phyloP scores from a whole-genome alignment of 768 basidiomycete species.

The Leccinum obscurum region DNA sequence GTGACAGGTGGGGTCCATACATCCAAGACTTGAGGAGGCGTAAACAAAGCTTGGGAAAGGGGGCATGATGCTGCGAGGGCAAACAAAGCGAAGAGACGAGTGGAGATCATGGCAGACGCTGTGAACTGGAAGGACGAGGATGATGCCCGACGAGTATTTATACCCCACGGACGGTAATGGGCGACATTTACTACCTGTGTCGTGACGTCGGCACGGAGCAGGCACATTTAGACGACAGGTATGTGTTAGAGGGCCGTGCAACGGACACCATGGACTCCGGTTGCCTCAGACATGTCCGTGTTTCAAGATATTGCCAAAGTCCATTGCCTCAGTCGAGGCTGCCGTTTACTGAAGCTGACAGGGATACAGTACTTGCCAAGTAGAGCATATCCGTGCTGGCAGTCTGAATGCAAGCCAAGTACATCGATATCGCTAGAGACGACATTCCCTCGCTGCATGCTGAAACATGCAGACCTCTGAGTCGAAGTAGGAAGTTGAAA shows the following conservation, averaged over 20 bases:
- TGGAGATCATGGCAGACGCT: slow-evolving; percentile 5
- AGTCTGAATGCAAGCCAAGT: neutral
- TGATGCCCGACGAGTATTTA: slow-evolving; percentile 1
- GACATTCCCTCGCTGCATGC: neutral
- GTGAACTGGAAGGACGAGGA: neutral
- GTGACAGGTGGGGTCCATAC: slow-evolving; percentile 30
- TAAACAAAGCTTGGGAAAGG: neutral
- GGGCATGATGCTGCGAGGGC: slow-evolving; percentile 14
- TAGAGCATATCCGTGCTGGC: neutral
- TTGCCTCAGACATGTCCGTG: neutral
- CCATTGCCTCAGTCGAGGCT: neutral
- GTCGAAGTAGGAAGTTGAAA: neutral
- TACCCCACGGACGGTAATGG: neutral
- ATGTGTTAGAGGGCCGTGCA: neutral
- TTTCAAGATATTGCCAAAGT: neutral
- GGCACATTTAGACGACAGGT: neutral
- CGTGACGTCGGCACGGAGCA: neutral
- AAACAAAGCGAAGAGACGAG: slow-evolving; percentile 8
- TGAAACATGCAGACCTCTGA: neutral
- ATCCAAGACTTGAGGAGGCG: slow-evolving; percentile 11
- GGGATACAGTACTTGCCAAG: neutral
- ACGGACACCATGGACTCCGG: neutral
- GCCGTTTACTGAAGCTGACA: neutral
- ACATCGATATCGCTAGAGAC: neutral
- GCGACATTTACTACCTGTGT: neutral